Base-by-base conservation (phyloP, 805 yeast species). In the Suhomyces canberraensis region DNA sequence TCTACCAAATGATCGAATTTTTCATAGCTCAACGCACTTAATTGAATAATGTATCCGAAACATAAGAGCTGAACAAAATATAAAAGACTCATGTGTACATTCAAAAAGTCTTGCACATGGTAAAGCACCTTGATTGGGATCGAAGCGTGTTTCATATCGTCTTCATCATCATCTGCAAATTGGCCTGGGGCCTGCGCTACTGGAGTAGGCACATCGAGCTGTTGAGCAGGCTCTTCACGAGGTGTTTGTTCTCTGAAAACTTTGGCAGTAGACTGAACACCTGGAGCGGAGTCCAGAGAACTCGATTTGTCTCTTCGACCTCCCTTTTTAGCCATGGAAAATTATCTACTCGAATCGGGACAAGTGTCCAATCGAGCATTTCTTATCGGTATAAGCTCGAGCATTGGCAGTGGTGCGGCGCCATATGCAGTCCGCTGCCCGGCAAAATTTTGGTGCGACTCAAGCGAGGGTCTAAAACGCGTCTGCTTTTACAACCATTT, bases 51-150 rank as follows among this genome's bases (percentile, higher is more conserved):
- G 44, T 59, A 69, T 8, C 46, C 41, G 21, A 62, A 37, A 20
- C 57, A 50, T 41, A 66, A 42, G 25, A 63, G 8, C 42, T 69
- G 69, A 6, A 60, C 52, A 35, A 60, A 58, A 29, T 51, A 58
- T n/a, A 54, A 31, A 25, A 58, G 46, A 11, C 49, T 48, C 51
- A 68, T 40, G 25, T 60, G 46, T 4, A 55, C 64, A 39, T 66
- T 67, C 29, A 66, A 46, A 36, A 59, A 65, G 36, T 69, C 74
- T 40, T 69, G 74, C 13, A 53, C 41, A 11, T 47, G 44, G 44
- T 50, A 67, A 15, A 66, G 39, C 17, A 39, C 27, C 17, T 36
- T 40, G 14, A 37, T 11, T 4, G 36, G 25, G 20, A 40, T 35
- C 3, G 35, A 17, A 4, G 42, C 42, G 16, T 42, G 30, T 6